Base-by-base conservation (phyloP, 176 grass and related monocot species). In the Eleusine coracana region DNA sequence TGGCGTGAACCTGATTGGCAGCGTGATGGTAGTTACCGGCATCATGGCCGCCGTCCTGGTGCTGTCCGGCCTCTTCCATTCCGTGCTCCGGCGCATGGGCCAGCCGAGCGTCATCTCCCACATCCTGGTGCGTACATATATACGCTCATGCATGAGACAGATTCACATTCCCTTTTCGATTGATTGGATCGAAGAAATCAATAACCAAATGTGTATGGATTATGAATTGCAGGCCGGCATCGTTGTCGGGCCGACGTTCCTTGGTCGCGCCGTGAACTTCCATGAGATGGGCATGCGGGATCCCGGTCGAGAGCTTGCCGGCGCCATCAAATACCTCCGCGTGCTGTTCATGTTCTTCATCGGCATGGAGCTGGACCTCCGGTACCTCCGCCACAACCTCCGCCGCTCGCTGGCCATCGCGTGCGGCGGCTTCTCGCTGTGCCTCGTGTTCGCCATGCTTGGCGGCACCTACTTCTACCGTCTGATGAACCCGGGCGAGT, bases 51-150 rank as follows among this genome's bases (percentile, higher is more conserved):
- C 71, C 31, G 36, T 92, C 14, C 84, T 92, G 37, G 23, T 74
- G 66, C 71, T 92, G 48, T 92, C 90, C 14, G 74, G 78, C 66
- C 5, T 91, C 67, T 79, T 90, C 55, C 90, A 96, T 71, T 62
- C 60, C 54, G 38, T 41, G 51, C 93, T 92, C 50, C 78, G 78
- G 5, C 85, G 88, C 83, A 28, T 96, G n/a, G 87, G 82, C 16
- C 90, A 96, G 54, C 93, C 90, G 20, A 90, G 88, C 75, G 68
- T 88, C 73, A 84, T 96, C 80, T 92, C 90, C 3, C 93, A 92
- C 55, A 82, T 92, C 50, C 66, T 92, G 58, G 88, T 94, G 66
- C 1, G 27, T 75, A 40, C 74, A 10, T 34, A 25, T 20, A 3
- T 3, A 42, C 5, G 52, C 5, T 34, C 31, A 34, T 34, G 31